Evolutionary conservation across 1,284 basidiomycete genomes (phyloP), one percentile per base, ranked within the genome.

Genomic region (Cystobasidium sp.): DNA sequence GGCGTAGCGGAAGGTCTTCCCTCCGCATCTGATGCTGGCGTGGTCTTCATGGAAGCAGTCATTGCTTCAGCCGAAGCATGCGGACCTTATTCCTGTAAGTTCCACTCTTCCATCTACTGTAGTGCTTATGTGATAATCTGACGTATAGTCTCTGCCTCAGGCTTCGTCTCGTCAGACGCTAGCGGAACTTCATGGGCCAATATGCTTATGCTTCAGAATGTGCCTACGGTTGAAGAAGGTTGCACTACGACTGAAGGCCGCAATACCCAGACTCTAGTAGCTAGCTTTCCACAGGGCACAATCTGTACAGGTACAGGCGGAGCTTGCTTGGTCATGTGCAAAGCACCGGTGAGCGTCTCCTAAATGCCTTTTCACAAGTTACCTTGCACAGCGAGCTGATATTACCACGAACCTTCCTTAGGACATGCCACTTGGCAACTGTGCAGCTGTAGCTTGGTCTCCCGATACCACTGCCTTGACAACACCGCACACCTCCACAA

Each of bases 321-420:
- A 10, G 62, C 70, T n/a, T 73, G 70, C 59, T 22, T 73, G 1
- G 43, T 73, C 37, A 66, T 73, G 70, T 73, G 70, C 41, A 73
- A 73, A 24, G 55, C 62, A 22, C n/a, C 41, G 22, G 66, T 68
- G 43, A 56, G 43, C 24, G 39, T 4, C 9, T 37, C 46, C 8
- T 3, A 24, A 20, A 44, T 20, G 16, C 22, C 44, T 16, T 55
- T 12, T 31, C 14, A 3, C 10, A 7, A 46, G 41, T 8, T 8
- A 66, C 39, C 22, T 10, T 16, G 6, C 51, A 9, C 49, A 31
- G 39, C 7, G 1, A n/a, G 44, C 10, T 53, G 10, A 41, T 22
- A 7, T 8, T 66, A 12, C n/a, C 6, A 10, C 9, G 20, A 9
- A 16, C 20, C 37, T 12, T 49, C 62, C n/a, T n/a, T n/a, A 73